These are phyloP conservation scores for Agaricus subrufescens DNA, from an alignment of 768 basidiomycete genomes.

Conservation along the genomic window DNA sequence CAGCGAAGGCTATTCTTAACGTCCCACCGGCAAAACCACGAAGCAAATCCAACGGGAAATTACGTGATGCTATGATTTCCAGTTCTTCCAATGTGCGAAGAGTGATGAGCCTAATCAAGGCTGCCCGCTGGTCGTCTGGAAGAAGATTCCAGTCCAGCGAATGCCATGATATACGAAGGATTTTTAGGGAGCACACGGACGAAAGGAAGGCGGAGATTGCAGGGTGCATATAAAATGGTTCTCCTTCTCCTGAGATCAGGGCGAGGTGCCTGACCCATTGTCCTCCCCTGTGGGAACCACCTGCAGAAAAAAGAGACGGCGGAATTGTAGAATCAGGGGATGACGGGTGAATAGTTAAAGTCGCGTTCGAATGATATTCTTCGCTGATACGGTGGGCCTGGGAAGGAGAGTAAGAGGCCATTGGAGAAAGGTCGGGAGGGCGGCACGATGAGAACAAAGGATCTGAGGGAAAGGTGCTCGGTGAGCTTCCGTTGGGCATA, in stretches of 20 bases:
- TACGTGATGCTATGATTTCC: conserved; percentile 1
- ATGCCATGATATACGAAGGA: conserved; percentile 5
- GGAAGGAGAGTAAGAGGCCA: not conserved
- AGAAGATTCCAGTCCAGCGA: conserved; percentile 2
- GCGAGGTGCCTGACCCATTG: not conserved
- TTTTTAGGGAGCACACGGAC: not conserved
- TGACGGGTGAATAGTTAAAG: conserved; percentile 3
- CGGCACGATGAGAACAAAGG: not conserved
- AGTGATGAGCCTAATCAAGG: not conserved
- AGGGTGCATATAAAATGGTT: not conserved
- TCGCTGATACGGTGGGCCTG: not conserved
- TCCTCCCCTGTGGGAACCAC: not conserved
- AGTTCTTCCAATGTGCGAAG: not conserved
- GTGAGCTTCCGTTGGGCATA: not conserved
- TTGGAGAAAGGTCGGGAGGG: not conserved
- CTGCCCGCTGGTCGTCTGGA: not conserved
- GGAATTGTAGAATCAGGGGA: not conserved
- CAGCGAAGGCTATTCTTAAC: not conserved
- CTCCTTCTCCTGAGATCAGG: not conserved
- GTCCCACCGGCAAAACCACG: not conserved
- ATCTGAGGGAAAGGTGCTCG: not conserved
- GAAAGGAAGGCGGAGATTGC: not conserved
- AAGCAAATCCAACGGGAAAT: conserved; percentile 8
- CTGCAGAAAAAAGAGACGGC: not conserved
- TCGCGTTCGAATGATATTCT: not conserved